These are phyloP conservation scores for Laguncularia racemosa DNA, from an alignment of 345 rosid species.

Conservation along the genomic window DNA sequence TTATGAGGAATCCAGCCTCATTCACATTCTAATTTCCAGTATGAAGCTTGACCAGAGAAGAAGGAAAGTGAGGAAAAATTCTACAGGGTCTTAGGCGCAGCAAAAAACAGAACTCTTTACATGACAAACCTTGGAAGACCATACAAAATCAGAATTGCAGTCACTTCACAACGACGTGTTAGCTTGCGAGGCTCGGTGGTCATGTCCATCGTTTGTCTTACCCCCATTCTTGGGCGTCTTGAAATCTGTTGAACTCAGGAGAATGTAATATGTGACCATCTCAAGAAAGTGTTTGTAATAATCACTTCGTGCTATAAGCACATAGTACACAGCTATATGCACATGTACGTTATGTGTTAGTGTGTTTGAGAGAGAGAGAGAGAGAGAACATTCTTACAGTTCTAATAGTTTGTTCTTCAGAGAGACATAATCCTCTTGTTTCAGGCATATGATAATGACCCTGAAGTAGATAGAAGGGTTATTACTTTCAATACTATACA, in stretches of 20 bases:
- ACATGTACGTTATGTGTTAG: not conserved
- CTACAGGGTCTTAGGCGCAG: too few species aligned
- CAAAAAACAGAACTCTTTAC: not conserved
- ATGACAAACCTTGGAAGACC: constrained; percentile 83
- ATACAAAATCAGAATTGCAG: constrained; percentile 84
- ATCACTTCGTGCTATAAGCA: not conserved
- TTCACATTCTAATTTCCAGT: too few species aligned
- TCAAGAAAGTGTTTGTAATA: not conserved
- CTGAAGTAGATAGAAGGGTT: constrained; percentile 24
- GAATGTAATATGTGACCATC: not conserved
- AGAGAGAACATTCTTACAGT: constrained; percentile 33
- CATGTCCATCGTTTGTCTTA: constrained; percentile 41
- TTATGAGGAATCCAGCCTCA: too few species aligned
- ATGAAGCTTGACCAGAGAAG: too few species aligned
- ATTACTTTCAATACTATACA: too few species aligned
- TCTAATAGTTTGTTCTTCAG: constrained; percentile 88
- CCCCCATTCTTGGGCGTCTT: constrained; percentile 51
- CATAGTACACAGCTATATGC: not conserved
- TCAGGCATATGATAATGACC: constrained; percentile 96
- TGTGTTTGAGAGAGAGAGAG: not conserved
- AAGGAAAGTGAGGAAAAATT: too few species aligned
- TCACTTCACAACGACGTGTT: constrained; percentile 81
- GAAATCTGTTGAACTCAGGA: constrained; percentile 32
- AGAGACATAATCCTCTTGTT: constrained; percentile 96
- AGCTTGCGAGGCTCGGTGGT: constrained; percentile 66